These are phyloP conservation scores for Sporothrix curviconia DNA, from an alignment of 2,329 filamentous ascomycete species.

Conservation along the genomic window DNA sequence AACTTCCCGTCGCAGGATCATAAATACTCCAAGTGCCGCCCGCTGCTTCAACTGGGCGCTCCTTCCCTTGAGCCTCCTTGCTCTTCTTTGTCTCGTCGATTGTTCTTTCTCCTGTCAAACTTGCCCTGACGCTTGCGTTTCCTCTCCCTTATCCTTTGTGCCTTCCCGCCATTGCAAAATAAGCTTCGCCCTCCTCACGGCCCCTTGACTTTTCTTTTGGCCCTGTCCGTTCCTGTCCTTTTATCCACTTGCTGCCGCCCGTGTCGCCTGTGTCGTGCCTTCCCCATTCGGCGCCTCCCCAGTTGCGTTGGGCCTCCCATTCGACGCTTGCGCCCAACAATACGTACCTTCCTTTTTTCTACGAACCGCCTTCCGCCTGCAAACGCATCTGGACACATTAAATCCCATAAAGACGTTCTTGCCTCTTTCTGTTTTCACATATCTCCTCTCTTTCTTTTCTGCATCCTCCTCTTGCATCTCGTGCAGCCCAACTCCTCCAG, in stretches of 20 bases:
- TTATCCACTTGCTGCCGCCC: constrained; percentile 2
- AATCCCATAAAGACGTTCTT: not conserved
- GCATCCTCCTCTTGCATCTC: not conserved
- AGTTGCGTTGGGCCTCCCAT: too few species aligned
- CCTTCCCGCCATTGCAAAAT: not conserved
- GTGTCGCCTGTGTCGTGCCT: not conserved
- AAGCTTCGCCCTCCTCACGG: not conserved
- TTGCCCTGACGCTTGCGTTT: not conserved
- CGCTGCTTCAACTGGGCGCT: not conserved
- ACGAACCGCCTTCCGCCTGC: too few species aligned
- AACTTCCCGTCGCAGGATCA: not conserved
- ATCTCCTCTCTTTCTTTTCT: not conserved
- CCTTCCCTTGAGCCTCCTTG: not conserved
- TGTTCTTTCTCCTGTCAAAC: too few species aligned
- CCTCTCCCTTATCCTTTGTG: too few species aligned
- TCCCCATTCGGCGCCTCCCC: constrained; percentile 3
- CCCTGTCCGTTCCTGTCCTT: too few species aligned
- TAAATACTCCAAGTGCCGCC: constrained; percentile 4
- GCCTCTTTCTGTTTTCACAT: not conserved
- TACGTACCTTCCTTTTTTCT: too few species aligned
- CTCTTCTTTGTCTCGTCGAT: not conserved
- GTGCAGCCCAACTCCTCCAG: not conserved
- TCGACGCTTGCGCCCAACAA: too few species aligned
- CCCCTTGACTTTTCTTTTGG: too few species aligned
- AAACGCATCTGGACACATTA: too few species aligned